Conservation (phyloP, 148 eudicot species). For the Chenopodium suecicum region DNA sequence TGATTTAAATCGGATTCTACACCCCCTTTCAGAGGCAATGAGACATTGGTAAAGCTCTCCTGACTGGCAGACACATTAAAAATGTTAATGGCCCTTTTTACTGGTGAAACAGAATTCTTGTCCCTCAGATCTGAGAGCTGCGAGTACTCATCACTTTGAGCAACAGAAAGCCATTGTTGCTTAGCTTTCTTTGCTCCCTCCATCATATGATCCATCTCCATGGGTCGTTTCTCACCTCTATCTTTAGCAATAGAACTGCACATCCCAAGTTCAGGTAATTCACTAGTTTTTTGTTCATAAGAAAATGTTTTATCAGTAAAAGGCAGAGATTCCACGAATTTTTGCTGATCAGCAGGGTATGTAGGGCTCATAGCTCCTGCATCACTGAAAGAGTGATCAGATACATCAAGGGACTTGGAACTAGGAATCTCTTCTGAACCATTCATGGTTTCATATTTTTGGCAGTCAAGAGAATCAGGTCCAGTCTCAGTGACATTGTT, state of each 20-base stretch:
- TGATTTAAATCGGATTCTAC: slow-evolving; percentile 39
- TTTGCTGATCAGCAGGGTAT: slow-evolving; percentile 24
- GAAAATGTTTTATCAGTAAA: slow-evolving; percentile 36
- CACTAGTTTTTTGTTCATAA: slow-evolving; percentile 45
- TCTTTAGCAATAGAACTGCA: slow-evolving; percentile 41
- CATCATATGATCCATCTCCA: slow-evolving; percentile 35
- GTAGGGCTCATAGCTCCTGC: slow-evolving; percentile 22
- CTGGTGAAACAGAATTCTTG: slow-evolving; percentile 29
- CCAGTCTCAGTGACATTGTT: slow-evolving; percentile 24
- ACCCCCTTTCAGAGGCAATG: slow-evolving; percentile 37
- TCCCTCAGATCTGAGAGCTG: slow-evolving; percentile 39
- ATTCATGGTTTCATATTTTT: slow-evolving; percentile 32
- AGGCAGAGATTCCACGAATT: slow-evolving; percentile 30
- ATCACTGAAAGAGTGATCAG: slow-evolving; percentile 31
- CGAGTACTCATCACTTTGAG: slow-evolving; percentile 35
- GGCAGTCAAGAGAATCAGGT: slow-evolving; percentile 26
- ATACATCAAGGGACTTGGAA: slow-evolving; percentile 30
- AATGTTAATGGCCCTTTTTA: slow-evolving; percentile 26
- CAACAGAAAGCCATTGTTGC: slow-evolving; percentile 53
- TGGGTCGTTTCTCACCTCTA: slow-evolving; percentile 68
- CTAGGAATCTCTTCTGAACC: slow-evolving; percentile 31
- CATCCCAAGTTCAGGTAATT: slow-evolving; percentile 35
- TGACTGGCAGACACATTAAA: slow-evolving; percentile 33
- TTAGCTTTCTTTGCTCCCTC: slow-evolving; percentile 60
- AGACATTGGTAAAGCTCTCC: slow-evolving; percentile 33